Percentiles rank a stretch among this genome's conserved stretches.
Evolutionary conservation across 2,329 filamentous ascomycete genomes (phyloP).

Genomic region (Phaeophleospora eucalypticola): DNA sequence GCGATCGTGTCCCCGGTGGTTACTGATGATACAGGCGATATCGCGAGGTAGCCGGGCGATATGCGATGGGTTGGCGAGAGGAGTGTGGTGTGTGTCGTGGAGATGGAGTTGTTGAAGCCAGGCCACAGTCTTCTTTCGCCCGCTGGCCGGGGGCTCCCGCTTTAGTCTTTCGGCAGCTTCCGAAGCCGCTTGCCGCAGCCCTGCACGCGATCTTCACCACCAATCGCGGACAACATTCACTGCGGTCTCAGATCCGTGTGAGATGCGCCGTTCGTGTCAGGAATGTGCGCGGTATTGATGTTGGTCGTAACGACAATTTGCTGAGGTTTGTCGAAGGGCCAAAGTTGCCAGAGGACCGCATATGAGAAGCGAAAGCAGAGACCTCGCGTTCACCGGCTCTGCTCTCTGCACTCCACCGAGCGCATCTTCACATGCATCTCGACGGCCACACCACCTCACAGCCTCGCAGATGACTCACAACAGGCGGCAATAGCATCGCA

Average conservation of each 20-base stretch:
- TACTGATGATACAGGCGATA: slow-evolving; percentile 20
- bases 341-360: neutral
- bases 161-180: no score
- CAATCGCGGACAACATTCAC: neutral
- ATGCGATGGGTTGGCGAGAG: slow-evolving; percentile 23
- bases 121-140: neutral
- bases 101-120: slow-evolving; percentile 1
- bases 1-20: slow-evolving; percentile 12
- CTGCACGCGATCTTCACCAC: neutral
- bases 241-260: neutral
- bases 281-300: neutral
- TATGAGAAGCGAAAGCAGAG: neutral
- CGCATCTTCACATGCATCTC: neutral
- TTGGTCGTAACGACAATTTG: no score
- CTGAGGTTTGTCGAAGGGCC: no score
- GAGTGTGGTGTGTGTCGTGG: slow-evolving; percentile 4
- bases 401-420: neutral
- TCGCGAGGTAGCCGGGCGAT: slow-evolving; percentile 31
- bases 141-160: no score
- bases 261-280: neutral
- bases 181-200: no score
- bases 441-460: neutral
- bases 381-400: neutral
- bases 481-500: slow-evolving; percentile 6
- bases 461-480: slow-evolving; percentile 7